phyloP scores from a whole-genome alignment of 2,329 filamentous ascomycete genomes.

The Geosmithia flava region DNA sequence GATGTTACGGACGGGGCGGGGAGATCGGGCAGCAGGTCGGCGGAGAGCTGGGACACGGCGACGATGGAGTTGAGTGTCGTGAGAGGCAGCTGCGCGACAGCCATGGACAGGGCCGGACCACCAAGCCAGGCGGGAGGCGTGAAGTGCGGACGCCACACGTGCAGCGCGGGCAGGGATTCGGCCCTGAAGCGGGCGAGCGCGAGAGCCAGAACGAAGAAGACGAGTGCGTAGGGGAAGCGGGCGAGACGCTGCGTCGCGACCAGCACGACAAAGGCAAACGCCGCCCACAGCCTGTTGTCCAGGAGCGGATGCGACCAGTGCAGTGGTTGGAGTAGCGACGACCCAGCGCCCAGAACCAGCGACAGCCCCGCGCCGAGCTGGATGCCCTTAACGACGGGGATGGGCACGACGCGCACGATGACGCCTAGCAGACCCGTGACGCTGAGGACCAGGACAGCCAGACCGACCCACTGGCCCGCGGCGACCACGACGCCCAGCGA shows the following conservation, averaged over 20 bases:
- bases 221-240: slow-evolving; percentile 65
- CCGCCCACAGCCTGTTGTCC: slow-evolving; percentile 69
- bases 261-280: slow-evolving; percentile 61
- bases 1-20: slow-evolving; percentile 59
- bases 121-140: slow-evolving; percentile 15
- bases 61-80: slow-evolving; percentile 90
- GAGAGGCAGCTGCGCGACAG: slow-evolving; percentile 76
- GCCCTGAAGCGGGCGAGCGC: slow-evolving; percentile 42
- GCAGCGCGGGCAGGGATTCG: slow-evolving; percentile 34
- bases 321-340: slow-evolving; percentile 53
- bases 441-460: slow-evolving; percentile 63
- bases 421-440: slow-evolving; percentile 65
- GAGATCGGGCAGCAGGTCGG: slow-evolving; percentile 61
- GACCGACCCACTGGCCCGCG: slow-evolving; percentile 62
- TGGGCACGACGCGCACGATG: slow-evolving; percentile 63
- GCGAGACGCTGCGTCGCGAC: slow-evolving; percentile 54
- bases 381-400: slow-evolving; percentile 87
- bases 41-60: slow-evolving; percentile 68
- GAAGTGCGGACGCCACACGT: slow-evolving; percentile 46
- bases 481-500: slow-evolving; percentile 55
- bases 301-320: slow-evolving; percentile 55
- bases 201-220: slow-evolving; percentile 58
- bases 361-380: slow-evolving; percentile 85
- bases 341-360: slow-evolving; percentile 66
- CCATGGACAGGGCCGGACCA: slow-evolving; percentile 38